A percentile compares a stretch with the other conserved stretches of the same genome.
These are phyloP conservation scores for Lentinula edodes DNA, from an alignment of 768 basidiomycete genomes.

Conservation along the genomic window DNA sequence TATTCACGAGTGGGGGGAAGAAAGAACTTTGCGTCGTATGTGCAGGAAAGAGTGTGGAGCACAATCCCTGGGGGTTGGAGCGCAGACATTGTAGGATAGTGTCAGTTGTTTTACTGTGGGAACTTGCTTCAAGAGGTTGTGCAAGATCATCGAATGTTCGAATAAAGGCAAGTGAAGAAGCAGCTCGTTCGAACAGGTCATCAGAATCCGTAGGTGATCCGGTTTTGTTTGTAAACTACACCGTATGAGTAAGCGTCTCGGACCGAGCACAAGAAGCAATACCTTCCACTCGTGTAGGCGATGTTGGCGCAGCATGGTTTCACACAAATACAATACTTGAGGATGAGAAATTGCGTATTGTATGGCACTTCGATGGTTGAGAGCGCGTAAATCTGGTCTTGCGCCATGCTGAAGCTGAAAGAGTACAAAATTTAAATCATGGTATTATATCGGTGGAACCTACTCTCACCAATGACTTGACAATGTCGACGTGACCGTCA, in stretches of 20 bases:
- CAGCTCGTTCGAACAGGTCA: slow-evolving; percentile 20
- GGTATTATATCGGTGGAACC: slow-evolving; percentile 1
- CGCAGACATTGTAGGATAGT: slow-evolving; percentile 51
- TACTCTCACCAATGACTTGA: slow-evolving; percentile 52
- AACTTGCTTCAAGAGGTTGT: slow-evolving; percentile 35
- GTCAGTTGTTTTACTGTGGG: slow-evolving; percentile 38
- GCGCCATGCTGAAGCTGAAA: slow-evolving; percentile 62
- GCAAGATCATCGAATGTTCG: slow-evolving; percentile 36
- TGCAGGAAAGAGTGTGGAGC: slow-evolving; percentile 49
- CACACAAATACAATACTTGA: slow-evolving; percentile 64
- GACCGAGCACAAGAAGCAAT: slow-evolving; percentile 15
- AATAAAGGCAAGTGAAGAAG: slow-evolving; percentile 30
- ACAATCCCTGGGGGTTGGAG: slow-evolving; percentile 45
- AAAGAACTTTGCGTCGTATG: slow-evolving; percentile 35
- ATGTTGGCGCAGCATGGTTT: slow-evolving; percentile 55
- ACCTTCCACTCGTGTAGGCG: slow-evolving; percentile 60
- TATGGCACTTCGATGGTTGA: slow-evolving; percentile 65
- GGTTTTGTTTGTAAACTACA: slow-evolving; percentile 5
- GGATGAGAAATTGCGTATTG: slow-evolving; percentile 65
- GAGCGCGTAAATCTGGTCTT: slow-evolving; percentile 67
- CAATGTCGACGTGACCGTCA: slow-evolving; percentile 66
- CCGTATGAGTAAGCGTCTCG: neutral
- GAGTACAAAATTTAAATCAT: neutral
- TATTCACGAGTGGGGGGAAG: slow-evolving; percentile 57
- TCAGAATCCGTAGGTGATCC: slow-evolving; percentile 25